Base-by-base conservation (phyloP, 805 yeast genomes). In the Wickerhamiella occidentalis region DNA sequence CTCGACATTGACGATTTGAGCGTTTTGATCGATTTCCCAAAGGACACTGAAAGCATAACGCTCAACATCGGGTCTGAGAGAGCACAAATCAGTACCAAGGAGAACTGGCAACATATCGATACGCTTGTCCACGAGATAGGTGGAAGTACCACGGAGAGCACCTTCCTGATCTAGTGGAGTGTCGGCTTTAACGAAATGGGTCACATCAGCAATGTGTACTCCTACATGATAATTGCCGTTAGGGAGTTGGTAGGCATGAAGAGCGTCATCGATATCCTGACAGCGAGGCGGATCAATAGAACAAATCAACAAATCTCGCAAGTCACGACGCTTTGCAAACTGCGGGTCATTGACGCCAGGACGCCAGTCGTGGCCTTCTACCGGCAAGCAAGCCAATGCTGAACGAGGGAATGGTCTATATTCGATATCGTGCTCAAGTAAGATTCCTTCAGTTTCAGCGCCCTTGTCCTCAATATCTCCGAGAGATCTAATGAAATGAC, bases 121-220 rank as follows among this genome's bases (percentile, higher is more conserved):
- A 74, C 99, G 84, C 67, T 92, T 90, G 64, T 92, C 98, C 12
- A 92, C 99, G 50, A 92, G 72, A 66, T 92, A 92, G 2, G 92
- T 96, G 3, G 98, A 88, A 0, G 98, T 92, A 59, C 96, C 97
- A 67, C 99, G 78, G 1, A 94, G 75, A 0, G 97, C 95, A 66
- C 96, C 99, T 68, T 92, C 99, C 41, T 78, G 82, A 63, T 92
- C 98, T 52, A 92, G 72, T 0, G 97, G 80, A 2, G 96, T 86
- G 54, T 80, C 82, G 0, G 98, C 82, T 65, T 87, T 86, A 42
- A 92, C 98, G 61, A 92, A 92, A 68, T 92, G 95, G 1, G 97
- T 85, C 26, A 92, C 99, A 68, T 92, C 99, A 8, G 99, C 99
- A 69, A 92, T 92, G 62, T 92, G 99, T 26, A 92, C 99, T 61